These are phyloP conservation scores for Globisporangium camurandrum DNA, from an alignment of 352 stramenopile species.

Conservation along the genomic window DNA sequence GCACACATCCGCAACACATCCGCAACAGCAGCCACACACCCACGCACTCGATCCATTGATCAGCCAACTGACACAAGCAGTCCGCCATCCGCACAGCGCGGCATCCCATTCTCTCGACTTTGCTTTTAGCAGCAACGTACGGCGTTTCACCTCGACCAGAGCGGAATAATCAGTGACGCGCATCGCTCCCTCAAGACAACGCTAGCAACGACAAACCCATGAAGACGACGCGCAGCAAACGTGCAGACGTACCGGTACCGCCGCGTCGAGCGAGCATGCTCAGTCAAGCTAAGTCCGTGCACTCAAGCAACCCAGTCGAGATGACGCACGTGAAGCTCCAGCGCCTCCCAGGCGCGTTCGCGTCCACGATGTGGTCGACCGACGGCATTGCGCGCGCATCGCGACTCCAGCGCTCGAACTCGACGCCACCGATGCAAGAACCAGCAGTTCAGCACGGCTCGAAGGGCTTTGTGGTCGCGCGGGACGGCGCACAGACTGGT, in stretches of 20 bases:
- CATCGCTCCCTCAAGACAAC: too few species aligned
- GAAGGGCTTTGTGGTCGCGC: not conserved
- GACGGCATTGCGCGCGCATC: conserved; percentile 44
- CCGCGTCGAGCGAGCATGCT: conserved; percentile 9
- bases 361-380: conserved; percentile 43
- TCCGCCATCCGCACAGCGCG: not conserved
- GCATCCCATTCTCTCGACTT: too few species aligned
- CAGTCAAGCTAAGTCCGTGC: conserved; percentile 28
- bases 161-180: not conserved
- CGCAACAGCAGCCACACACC: not conserved
- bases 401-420: conserved; percentile 35
- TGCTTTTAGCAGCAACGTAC: too few species aligned
- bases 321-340: conserved; percentile 49
- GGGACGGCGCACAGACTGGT: conserved; percentile 3
- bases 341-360: conserved; percentile 24
- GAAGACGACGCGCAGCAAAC: conserved; percentile 31
- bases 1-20: conserved; percentile 20
- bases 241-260: not conserved
- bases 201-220: conserved; percentile 9
- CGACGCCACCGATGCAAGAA: conserved; percentile 19
- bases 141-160: conserved; percentile 2
- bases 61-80: not conserved
- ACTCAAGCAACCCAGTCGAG: conserved; percentile 38
- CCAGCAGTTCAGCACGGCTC: not conserved
- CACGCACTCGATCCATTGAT: not conserved